A percentile compares a stretch with the other conserved stretches of the same genome.
These are phyloP conservation scores for Dendrobium catenatum DNA, from an alignment of 106 monocot species.

Conservation along the genomic window DNA sequence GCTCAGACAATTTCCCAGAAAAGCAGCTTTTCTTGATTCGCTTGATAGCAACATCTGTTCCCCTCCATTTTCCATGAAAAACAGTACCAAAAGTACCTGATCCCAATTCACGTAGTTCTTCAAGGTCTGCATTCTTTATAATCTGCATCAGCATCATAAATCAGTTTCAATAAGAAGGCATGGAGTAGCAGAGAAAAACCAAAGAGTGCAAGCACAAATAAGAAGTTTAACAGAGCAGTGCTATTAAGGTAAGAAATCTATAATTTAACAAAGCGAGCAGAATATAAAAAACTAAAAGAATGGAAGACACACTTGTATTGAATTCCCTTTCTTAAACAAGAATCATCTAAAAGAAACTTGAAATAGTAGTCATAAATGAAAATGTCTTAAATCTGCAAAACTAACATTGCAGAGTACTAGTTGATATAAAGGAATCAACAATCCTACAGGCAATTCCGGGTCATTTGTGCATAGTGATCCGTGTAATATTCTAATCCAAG, in stretches of 20 bases:
- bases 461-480: too few species aligned
- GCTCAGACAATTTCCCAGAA: constrained; percentile 69
- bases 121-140: constrained; percentile 87
- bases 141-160: constrained; percentile 46
- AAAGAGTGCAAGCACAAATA: neutral
- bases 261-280: neutral
- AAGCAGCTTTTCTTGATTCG: constrained; percentile 87
- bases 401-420: too few species aligned
- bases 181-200: neutral
- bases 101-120: constrained; percentile 77
- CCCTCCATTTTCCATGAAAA: constrained; percentile 91
- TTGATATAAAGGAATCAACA: too few species aligned
- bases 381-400: too few species aligned
- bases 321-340: neutral
- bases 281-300: constrained; percentile 6
- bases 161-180: constrained; percentile 9
- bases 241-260: neutral
- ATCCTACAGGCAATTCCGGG: too few species aligned
- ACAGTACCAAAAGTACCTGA: constrained; percentile 96
- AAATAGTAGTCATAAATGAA: too few species aligned
- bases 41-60: constrained; percentile 89
- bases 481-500: too few species aligned
- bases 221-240: neutral
- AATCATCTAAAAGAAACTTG: neutral
- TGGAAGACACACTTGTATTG: neutral